Conservation (phyloP, 2,329 filamentous ascomycete genomes). For the Celoporthe dispersa region DNA sequence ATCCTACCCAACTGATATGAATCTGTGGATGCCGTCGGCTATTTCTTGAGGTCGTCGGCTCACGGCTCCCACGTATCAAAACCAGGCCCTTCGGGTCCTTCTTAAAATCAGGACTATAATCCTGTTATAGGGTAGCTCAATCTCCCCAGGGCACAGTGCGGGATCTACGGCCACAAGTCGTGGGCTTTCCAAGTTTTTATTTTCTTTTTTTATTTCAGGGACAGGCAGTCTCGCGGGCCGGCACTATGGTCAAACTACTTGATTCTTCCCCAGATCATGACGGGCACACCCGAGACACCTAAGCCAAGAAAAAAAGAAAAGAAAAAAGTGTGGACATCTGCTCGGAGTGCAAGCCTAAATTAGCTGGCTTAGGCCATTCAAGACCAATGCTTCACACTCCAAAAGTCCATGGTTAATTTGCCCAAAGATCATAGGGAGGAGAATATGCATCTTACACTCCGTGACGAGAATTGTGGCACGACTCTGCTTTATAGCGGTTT, state of each 20-base stretch:
- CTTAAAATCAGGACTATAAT: neutral
- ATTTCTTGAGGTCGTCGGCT: neutral
- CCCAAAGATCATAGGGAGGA: no score
- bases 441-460: neutral
- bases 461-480: no score
- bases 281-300: neutral
- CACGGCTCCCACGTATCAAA: neutral
- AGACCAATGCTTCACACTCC: neutral
- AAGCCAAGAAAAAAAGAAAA: no score
- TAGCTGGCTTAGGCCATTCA: neutral
- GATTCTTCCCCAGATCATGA: neutral
- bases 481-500: no score
- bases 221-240: neutral
- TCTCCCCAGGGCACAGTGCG: neutral
- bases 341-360: neutral
- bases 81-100: no score
- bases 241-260: neutral
- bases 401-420: neutral
- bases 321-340: neutral
- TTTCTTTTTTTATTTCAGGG: neutral
- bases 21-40: neutral
- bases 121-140: no score
- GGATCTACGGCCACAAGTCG: neutral
- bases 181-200: neutral
- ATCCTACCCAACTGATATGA: neutral